phyloP scores from a whole-genome alignment of 306 rosid species.

The Sicyos edulis region DNA sequence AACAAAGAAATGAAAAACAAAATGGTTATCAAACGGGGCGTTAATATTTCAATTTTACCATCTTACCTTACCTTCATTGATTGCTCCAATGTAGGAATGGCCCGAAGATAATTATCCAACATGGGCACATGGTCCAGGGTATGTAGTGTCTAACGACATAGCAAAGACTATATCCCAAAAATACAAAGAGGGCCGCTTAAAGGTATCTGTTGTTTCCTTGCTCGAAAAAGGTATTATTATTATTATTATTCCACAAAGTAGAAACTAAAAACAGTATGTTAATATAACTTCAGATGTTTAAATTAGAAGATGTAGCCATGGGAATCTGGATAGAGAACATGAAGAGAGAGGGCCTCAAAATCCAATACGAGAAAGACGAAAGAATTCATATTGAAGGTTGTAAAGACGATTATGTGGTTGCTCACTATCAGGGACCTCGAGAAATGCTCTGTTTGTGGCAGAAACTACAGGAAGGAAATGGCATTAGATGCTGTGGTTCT shows the following conservation, averaged over 20 bases:
- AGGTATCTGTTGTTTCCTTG: constrained; percentile 33
- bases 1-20: no score
- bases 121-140: constrained; percentile 99
- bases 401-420: constrained; percentile 75
- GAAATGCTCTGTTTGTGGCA: constrained; percentile 97
- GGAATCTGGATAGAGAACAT: constrained; percentile 87
- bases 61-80: constrained; percentile 25
- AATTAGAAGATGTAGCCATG: constrained; percentile 99
- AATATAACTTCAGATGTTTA: constrained; percentile 71
- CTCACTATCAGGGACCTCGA: constrained; percentile 96
- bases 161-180: constrained; percentile 55
- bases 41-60: background rate
- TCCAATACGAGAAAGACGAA: constrained; percentile 63
- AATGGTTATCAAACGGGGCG: no score
- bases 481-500: constrained; percentile 64
- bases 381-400: constrained; percentile 67
- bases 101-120: constrained; percentile 73
- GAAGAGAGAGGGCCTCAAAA: constrained; percentile 58
- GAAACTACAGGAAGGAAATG: constrained; percentile 63
- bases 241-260: background rate
- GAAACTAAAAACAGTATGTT: constrained; percentile 13
- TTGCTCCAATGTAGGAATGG: constrained; percentile 68
- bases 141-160: constrained; percentile 76
- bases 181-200: constrained; percentile 57
- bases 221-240: background rate